Percentiles rank a stretch among this genome's conserved stretches.
Evolutionary conservation across 352 stramenopile species (phyloP).

Genomic region (Pythium phragmiticola): DNA sequence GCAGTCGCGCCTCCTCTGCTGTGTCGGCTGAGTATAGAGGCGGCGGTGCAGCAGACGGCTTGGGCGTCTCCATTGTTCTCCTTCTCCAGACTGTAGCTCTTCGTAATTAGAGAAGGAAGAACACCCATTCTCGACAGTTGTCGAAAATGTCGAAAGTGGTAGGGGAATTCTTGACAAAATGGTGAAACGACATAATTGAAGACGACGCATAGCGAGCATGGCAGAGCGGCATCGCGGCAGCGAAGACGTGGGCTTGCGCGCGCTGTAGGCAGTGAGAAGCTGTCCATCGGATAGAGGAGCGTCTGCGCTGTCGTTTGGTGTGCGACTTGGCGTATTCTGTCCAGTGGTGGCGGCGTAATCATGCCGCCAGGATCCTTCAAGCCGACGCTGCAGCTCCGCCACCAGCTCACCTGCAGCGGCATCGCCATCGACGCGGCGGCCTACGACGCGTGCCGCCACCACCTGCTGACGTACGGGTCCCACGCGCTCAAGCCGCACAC

Average conservation of each 20-base stretch:
- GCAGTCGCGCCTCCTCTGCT: conserved; percentile 7
- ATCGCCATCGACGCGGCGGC: conserved; percentile 48
- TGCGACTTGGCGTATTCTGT: neutral
- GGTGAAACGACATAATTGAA: conserved; percentile 2
- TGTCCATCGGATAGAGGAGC: neutral
- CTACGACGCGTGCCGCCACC: conserved; percentile 70
- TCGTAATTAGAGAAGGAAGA: neutral
- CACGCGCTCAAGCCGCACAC: conserved; percentile 41
- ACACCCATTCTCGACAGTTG: neutral
- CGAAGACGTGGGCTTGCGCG: neutral
- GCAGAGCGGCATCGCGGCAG: neutral
- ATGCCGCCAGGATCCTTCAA: conserved; percentile 18
- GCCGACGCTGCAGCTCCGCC: conserved; percentile 68
- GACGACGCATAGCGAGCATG: neutral
- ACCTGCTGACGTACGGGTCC: conserved; percentile 65
- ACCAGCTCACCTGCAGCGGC: conserved; percentile 63
- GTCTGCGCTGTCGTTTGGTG: neutral
- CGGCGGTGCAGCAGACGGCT: neutral
- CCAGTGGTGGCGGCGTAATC: neutral
- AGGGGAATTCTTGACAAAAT: neutral
- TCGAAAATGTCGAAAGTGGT: conserved; percentile 8
- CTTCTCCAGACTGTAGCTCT: neutral
- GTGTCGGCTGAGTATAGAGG: neutral
- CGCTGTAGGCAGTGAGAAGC: neutral
- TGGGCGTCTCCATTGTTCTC: neutral